Evolutionary conservation across 768 basidiomycete genomes (phyloP).

Genomic region (Amanita rubescens): DNA sequence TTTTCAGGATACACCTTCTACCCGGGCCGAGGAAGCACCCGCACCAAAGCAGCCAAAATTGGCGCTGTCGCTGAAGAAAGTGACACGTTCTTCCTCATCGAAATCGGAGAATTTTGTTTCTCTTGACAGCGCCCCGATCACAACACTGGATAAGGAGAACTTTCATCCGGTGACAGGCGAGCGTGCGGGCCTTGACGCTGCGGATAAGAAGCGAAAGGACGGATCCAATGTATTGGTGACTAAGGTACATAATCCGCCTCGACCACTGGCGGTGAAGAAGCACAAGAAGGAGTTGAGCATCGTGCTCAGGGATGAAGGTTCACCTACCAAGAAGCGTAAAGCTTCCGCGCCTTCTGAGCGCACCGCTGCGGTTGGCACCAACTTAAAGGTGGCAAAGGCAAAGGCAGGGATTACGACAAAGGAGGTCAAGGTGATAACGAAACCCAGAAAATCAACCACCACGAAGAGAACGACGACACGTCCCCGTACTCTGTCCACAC

Average conservation of each 20-base stretch:
- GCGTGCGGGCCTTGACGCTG: conserved; percentile 35
- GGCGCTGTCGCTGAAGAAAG: conserved; percentile 15
- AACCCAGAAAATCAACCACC: conserved; percentile 28
- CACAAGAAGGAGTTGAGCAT: conserved; percentile 34
- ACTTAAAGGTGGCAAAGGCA: neutral
- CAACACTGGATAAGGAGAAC: conserved; percentile 67
- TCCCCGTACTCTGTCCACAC: conserved; percentile 43
- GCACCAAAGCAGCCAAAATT: conserved; percentile 23
- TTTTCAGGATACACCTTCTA: conserved; percentile 55
- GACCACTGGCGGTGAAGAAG: conserved; percentile 30
- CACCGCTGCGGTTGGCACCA: conserved; percentile 6
- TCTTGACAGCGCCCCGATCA: conserved; percentile 21
- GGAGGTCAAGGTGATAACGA: conserved; percentile 24
- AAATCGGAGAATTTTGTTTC: conserved; percentile 13
- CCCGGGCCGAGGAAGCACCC: conserved; percentile 25
- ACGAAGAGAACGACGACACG: conserved; percentile 19
- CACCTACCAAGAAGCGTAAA: conserved; percentile 58
- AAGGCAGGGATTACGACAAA: conserved; percentile 18
- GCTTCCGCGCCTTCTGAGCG: conserved; percentile 24
- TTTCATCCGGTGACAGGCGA: conserved; percentile 68
- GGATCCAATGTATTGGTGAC: conserved; percentile 44
- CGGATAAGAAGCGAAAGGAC: conserved; percentile 55
- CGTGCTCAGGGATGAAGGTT: conserved; percentile 26
- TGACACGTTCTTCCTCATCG: conserved; percentile 24
- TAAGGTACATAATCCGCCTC: conserved; percentile 30